phyloP scores from a whole-genome alignment of 2,329 filamentous ascomycete species.

The Diaporthe batatas region DNA sequence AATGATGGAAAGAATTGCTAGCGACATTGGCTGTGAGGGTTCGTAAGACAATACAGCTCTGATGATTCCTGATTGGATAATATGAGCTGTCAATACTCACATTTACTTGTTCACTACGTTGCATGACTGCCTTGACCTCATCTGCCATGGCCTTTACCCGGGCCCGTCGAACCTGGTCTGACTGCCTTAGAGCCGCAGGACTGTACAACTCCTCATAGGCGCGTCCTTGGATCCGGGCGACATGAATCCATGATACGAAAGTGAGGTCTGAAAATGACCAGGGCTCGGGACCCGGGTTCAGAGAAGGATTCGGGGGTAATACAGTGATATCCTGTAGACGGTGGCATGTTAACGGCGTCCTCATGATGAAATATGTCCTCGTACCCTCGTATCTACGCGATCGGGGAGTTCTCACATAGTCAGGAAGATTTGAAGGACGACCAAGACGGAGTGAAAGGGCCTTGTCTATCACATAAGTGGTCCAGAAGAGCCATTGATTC shows the following conservation, averaged over 20 bases:
- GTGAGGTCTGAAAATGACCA: background rate
- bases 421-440: conserved; percentile 10
- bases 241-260: conserved; percentile 16
- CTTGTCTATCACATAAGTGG: conserved; percentile 27
- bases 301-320: background rate
- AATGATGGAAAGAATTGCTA: no score
- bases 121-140: conserved; percentile 1
- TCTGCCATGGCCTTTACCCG: conserved; percentile 25
- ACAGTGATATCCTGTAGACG: background rate
- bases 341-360: background rate
- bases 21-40: background rate
- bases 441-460: conserved; percentile 19
- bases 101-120: background rate
- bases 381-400: background rate
- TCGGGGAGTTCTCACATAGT: background rate
- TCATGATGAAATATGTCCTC: background rate
- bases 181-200: background rate
- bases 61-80: background rate
- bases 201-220: conserved; percentile 23
- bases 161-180: conserved; percentile 10
- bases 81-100: background rate
- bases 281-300: background rate
- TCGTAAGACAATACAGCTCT: background rate
- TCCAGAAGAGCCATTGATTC: conserved; percentile 18
- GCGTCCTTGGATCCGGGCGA: conserved; percentile 19